Conservation (phyloP, 129 eudicot species). For the Cynara cardunculus region DNA sequence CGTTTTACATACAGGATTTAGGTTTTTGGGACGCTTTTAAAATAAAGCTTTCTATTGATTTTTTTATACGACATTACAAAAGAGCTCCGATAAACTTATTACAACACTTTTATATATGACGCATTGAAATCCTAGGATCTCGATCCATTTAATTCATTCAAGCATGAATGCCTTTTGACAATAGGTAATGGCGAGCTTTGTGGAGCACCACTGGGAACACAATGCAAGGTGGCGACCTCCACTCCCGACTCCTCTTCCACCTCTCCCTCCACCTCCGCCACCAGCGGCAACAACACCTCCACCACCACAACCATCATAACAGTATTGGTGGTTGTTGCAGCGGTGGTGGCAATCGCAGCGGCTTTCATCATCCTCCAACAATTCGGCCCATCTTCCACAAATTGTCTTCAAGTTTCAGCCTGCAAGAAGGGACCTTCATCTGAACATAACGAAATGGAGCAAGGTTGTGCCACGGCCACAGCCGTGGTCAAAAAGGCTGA, state of each 20-base stretch:
- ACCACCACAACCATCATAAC: slow-evolving; percentile 34
- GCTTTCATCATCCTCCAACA: slow-evolving; percentile 48
- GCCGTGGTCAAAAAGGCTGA: slow-evolving; percentile 30
- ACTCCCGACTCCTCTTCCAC: not conserved
- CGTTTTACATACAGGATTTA: not conserved
- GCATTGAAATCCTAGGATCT: not conserved
- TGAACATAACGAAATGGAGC: slow-evolving; percentile 48
- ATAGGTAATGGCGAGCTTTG: slow-evolving; percentile 65
- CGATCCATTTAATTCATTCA: not conserved
- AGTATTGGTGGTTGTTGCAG: slow-evolving; percentile 38
- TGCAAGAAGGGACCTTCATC: slow-evolving; percentile 20
- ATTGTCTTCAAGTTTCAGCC: slow-evolving; percentile 1
- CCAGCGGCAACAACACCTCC: not conserved
- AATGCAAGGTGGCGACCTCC: slow-evolving; percentile 27
- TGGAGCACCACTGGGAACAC: slow-evolving; percentile 48
- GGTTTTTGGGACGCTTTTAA: not conserved
- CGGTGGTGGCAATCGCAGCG: slow-evolving; percentile 30
- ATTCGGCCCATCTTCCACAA: slow-evolving; percentile 20
- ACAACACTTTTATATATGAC: not conserved
- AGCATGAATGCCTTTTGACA: not conserved
- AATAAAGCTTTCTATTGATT: too few relatives aligned
- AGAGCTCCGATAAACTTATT: not conserved
- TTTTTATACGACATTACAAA: too few relatives aligned
- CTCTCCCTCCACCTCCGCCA: not conserved
- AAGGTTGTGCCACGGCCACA: slow-evolving; percentile 21